Evolutionary conservation across 306 rosid genomes (phyloP), one percentile per base, ranked within the genome.

Genomic region (Quercus suber): DNA sequence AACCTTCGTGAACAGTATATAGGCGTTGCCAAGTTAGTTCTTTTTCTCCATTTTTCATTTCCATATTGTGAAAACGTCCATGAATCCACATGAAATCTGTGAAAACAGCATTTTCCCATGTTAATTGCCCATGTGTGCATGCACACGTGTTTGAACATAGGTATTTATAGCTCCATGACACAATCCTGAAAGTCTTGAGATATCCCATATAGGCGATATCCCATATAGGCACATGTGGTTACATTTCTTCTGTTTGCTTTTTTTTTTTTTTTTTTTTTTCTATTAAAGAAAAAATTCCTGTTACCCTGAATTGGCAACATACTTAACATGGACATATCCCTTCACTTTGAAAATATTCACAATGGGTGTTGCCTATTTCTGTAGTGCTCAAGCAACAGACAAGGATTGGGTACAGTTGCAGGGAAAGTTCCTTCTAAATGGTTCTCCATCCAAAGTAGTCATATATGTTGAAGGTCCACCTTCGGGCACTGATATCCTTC

Each of bases 401-500:
- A 91, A 91, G 85, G 92, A 91, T 78, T 95, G 99, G 99, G 83
- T 83, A 59, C 90, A 91, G 75, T 80, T 92, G 83, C 89, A 89
- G 64, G 99, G 99, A 75, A 95, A 92, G 70, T 95, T 95, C 87
- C 99, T 95, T 55, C 78, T 95, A 51, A 95, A 95, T 73, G 94
- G 89, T 74, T 91, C 97, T 27, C 86, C 96, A 3, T 86, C 98
- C 53, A 90, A 80, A 88, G 94, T 91, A 20, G 85, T 91, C 13
- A 79, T 95, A 79, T 95, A 91, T 87, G 71, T 95, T 3, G 99
- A 95, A 91, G 99, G 99, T 67, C 99, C 99, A 6, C 92, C 96
- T 7, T 73, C 94, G 1, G 98, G 97, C 78, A 85, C 86, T 2
- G 99, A 92, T 87, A 95, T 95, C 85, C 99, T 95, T 74, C 69